Evolutionary conservation across 192 early-diverging fungal species (phyloP).

Genomic region (Anaeromyces robustus): DNA sequence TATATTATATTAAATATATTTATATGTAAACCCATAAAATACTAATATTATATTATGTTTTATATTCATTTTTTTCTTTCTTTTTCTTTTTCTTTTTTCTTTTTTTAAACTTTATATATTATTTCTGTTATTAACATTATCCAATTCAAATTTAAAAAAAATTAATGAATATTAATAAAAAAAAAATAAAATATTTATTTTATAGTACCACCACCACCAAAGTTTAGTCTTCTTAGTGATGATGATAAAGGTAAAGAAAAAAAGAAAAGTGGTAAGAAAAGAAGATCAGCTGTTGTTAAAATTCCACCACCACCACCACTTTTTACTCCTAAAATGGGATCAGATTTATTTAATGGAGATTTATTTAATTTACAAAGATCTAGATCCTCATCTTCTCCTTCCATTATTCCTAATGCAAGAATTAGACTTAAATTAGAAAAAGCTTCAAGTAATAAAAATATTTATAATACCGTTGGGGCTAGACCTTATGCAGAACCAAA

Average conservation of each 20-base stretch:
- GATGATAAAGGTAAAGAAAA: background rate
- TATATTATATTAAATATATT: too few relatives aligned
- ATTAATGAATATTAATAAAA: too few relatives aligned
- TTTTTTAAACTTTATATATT: too few relatives aligned
- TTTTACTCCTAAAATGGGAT: background rate
- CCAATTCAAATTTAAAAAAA: too few relatives aligned
- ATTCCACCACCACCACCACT: background rate
- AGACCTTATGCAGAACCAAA: background rate
- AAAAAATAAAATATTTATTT: too few relatives aligned
- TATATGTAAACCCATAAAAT: too few relatives aligned
- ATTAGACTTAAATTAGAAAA: background rate
- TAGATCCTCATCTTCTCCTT: background rate
- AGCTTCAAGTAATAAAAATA: background rate
- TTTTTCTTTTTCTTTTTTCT: too few relatives aligned
- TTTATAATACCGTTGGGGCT: background rate
- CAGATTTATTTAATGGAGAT: background rate
- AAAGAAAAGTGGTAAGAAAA: background rate
- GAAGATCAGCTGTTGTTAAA: background rate
- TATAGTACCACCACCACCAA: background rate
- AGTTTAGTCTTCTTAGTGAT: background rate
- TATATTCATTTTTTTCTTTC: too few relatives aligned
- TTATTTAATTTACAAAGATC: background rate
- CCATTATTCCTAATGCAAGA: background rate
- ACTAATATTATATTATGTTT: too few relatives aligned
- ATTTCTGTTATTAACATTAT: too few relatives aligned